Conservation (phyloP, 345 rosid species). For the Populus davidiana region DNA sequence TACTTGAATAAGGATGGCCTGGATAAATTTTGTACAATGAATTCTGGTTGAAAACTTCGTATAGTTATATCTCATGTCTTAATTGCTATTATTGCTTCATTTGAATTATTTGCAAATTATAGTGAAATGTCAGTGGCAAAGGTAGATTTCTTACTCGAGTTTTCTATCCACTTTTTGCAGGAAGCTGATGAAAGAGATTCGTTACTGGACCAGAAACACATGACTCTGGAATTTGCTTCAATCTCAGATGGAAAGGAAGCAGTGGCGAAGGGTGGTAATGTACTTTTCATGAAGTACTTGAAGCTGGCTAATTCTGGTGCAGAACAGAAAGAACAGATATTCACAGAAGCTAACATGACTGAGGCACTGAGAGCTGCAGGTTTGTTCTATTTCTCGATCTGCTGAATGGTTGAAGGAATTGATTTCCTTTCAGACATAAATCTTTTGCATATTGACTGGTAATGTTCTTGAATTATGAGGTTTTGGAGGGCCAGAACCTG, state of each 20-base stretch:
- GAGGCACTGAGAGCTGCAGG: conserved; percentile 71
- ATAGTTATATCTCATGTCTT: neutral
- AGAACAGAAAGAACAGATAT: conserved; percentile 43
- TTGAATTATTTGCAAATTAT: neutral
- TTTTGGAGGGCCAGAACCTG: conserved; percentile 63
- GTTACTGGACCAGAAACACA: conserved; percentile 23
- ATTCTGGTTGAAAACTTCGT: neutral
- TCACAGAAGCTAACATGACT: conserved; percentile 63
- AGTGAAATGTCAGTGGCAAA: conserved; percentile 8
- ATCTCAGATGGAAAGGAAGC: conserved; percentile 80
- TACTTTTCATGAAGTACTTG: conserved; percentile 51
- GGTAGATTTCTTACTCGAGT: conserved; percentile 5
- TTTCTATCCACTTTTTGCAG: conserved; percentile 28
- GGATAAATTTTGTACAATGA: neutral
- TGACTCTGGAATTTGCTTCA: conserved; percentile 68
- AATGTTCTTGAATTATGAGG: conserved; percentile 42
- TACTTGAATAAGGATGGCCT: neutral
- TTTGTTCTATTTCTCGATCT: conserved; percentile 37
- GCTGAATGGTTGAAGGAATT: neutral
- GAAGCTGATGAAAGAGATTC: conserved; percentile 39
- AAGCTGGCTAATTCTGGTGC: conserved; percentile 32
- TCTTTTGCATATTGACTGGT: conserved; percentile 7
- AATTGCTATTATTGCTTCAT: neutral
- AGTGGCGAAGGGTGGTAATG: conserved; percentile 75
- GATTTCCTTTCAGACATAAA: conserved; percentile 3